phyloP scores from a whole-genome alignment of 352 stramenopile species.

The Globisporangium spiculum region DNA sequence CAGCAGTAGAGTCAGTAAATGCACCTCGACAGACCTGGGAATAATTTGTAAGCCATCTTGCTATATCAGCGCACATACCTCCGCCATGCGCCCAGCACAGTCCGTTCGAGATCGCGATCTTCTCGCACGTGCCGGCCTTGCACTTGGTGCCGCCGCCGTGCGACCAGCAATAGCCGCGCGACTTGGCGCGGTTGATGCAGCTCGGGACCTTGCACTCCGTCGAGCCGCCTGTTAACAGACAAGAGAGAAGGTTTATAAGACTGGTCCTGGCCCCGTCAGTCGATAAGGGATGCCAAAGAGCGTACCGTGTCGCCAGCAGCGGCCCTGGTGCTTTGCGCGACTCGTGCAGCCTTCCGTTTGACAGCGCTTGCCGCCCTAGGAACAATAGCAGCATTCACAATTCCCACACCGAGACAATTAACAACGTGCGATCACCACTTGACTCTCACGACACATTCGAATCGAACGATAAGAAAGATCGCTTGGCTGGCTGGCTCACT shows the following conservation, averaged over 20 bases:
- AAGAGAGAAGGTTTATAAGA: neutral
- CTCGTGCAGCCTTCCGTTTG: constrained; percentile 24
- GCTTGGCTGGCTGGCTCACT: constrained; percentile 20
- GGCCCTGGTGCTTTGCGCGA: constrained; percentile 19
- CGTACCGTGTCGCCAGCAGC: constrained; percentile 21
- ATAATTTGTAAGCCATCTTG: neutral
- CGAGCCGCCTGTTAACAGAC: constrained; percentile 13
- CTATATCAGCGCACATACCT: constrained; percentile 13
- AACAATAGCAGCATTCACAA: constrained; percentile 1
- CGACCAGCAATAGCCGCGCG: constrained; percentile 31
- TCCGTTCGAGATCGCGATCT: constrained; percentile 32
- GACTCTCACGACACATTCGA: neutral
- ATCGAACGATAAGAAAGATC: neutral
- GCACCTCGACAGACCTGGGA: neutral
- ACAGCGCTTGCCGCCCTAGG: constrained; percentile 23
- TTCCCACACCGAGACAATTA: neutral
- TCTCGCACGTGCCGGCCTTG: constrained; percentile 23
- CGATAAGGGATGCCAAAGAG: too few species aligned
- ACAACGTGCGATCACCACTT: neutral
- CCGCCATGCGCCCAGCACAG: constrained; percentile 34
- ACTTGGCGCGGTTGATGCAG: constrained; percentile 39
- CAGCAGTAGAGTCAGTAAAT: neutral
- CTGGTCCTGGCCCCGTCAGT: neutral
- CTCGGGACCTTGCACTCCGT: constrained; percentile 22
- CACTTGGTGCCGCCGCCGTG: constrained; percentile 36